Percentiles rank a stretch among this genome's conserved stretches.
Conservation (phyloP, 495 filamentous ascomycete species). For the Penicillium lividum region DNA sequence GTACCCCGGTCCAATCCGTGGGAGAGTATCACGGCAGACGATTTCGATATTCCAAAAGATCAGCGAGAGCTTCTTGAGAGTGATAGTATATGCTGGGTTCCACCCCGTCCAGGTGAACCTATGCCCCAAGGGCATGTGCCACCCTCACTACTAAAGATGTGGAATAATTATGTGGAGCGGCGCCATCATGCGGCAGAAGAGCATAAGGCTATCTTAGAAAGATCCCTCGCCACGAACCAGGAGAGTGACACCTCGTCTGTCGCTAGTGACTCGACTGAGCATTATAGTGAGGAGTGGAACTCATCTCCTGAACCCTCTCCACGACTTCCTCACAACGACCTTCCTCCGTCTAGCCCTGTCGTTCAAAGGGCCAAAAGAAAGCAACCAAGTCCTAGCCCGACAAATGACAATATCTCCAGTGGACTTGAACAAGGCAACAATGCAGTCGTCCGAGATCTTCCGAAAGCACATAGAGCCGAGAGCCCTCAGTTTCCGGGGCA, state of each 20-base stretch:
- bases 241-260: constrained; percentile 3
- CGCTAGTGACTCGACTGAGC: background rate
- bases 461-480: background rate
- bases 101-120: constrained; percentile 28
- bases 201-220: background rate
- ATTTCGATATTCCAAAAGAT: constrained; percentile 57
- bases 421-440: background rate
- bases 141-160: constrained; percentile 30
- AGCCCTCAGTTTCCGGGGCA: background rate
- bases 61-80: constrained; percentile 61
- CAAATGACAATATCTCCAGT: background rate
- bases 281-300: background rate
- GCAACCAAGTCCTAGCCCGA: background rate
- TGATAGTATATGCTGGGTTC: constrained; percentile 46
- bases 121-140: constrained; percentile 38
- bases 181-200: constrained; percentile 11
- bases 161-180: constrained; percentile 42
- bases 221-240: constrained; percentile 8
- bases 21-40: constrained; percentile 41
- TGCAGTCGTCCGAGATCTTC: background rate
- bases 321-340: background rate
- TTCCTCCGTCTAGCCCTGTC: constrained; percentile 2
- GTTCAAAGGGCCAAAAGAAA: background rate
- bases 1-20: constrained; percentile 27
- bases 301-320: background rate